A percentile compares a stretch with the other conserved stretches of the same genome.
Conservation (phyloP, 2,329 filamentous ascomycete species). For the Alternaria tenuissima region DNA sequence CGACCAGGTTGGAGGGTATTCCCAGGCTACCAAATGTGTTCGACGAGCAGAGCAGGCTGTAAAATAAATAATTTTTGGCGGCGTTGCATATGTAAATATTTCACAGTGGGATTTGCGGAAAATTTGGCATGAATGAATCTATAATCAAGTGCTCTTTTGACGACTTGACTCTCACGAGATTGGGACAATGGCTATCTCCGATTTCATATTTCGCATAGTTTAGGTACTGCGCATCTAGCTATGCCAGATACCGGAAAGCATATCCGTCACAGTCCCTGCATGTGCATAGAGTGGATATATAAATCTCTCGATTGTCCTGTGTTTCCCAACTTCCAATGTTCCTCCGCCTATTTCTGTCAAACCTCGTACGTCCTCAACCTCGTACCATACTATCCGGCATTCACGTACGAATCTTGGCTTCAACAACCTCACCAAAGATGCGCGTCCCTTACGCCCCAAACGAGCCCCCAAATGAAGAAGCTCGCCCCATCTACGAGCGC, state of each 20-base stretch:
- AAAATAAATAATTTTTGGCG: constrained; percentile 16
- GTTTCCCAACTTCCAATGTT: background rate
- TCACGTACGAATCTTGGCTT: constrained; percentile 11
- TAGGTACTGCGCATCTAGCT: background rate
- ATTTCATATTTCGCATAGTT: background rate
- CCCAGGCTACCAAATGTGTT: constrained; percentile 41
- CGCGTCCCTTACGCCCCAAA: constrained; percentile 65
- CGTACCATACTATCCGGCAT: background rate
- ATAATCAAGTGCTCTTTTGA: background rate
- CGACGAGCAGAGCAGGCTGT: constrained; percentile 37
- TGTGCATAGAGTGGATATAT: constrained; percentile 10
- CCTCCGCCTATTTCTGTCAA: background rate
- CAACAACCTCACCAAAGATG: constrained; percentile 52
- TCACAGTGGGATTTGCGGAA: constrained; percentile 16
- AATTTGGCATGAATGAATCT: background rate
- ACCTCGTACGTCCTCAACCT: background rate
- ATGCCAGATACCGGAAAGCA: constrained; percentile 13
- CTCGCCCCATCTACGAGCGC: constrained; percentile 58
- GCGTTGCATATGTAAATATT: constrained; percentile 21
- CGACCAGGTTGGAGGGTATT: constrained; percentile 42
- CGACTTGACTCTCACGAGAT: background rate
- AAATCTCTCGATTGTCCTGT: constrained; percentile 5
- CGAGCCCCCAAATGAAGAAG: constrained; percentile 56
- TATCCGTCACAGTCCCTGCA: constrained; percentile 9
- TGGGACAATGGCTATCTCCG: background rate